Conservation (phyloP, 2,329 filamentous ascomycete species). For the Chrysoporthe puriensis region DNA sequence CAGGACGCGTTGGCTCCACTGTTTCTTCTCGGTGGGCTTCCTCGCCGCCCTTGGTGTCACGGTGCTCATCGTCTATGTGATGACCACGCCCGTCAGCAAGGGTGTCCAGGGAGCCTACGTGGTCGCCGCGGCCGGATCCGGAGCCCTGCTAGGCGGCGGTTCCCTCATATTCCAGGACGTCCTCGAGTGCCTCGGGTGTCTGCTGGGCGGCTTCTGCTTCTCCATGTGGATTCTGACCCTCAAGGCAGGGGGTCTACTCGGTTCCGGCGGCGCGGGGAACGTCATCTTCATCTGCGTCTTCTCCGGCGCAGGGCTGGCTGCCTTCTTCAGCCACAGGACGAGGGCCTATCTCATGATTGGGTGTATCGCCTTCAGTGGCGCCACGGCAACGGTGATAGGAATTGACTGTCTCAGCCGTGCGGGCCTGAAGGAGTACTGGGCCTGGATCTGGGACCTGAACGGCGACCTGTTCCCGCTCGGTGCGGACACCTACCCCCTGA, state of each 20-base stretch:
- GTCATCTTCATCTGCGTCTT: conserved; percentile 77
- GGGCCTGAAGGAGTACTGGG: conserved; percentile 96
- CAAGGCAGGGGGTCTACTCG: conserved; percentile 74
- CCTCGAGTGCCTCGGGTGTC: conserved; percentile 78
- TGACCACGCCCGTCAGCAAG: conserved; percentile 74
- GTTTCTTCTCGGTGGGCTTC: conserved; percentile 79
- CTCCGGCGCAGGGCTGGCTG: conserved; percentile 67
- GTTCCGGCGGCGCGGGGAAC: conserved; percentile 59
- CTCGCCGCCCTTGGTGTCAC: conserved; percentile 73
- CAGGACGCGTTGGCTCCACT: conserved; percentile 78
- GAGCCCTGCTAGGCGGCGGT: conserved; percentile 71
- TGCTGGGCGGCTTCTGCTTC: conserved; percentile 83
- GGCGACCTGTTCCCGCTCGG: conserved; percentile 76
- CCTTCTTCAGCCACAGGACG: conserved; percentile 80
- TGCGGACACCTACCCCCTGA: conserved; percentile 80
- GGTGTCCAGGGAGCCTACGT: conserved; percentile 86
- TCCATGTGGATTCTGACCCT: conserved; percentile 90
- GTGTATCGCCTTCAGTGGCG: conserved; percentile 78
- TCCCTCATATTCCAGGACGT: conserved; percentile 82
- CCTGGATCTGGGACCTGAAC: conserved; percentile 87
- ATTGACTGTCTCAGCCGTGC: conserved; percentile 89
- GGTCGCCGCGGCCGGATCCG: conserved; percentile 74
- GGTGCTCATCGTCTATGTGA: conserved; percentile 86
- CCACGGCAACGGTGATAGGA: conserved; percentile 77
- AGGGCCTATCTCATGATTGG: conserved; percentile 77